These are phyloP conservation scores for Trypanosoma scelopori DNA, from an alignment of 208 protist species.

Conservation along the genomic window DNA sequence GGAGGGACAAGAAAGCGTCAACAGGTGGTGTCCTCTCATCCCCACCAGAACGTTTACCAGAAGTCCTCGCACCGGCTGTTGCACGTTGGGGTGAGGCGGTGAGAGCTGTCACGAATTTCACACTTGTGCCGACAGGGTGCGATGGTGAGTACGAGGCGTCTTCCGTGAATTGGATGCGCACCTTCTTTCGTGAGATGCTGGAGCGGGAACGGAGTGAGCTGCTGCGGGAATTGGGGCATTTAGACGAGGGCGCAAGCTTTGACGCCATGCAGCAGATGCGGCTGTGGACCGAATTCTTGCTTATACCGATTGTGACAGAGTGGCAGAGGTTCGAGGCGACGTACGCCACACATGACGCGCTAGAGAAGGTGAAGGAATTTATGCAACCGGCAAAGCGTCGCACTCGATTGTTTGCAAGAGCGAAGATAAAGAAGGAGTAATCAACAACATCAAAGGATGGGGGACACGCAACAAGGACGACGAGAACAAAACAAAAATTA, in stretches of 20 bases:
- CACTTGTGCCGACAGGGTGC: conserved; percentile 11
- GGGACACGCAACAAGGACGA: neutral
- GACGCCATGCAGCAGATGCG: conserved; percentile 51
- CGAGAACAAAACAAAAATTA: neutral
- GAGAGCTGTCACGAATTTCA: conserved; percentile 55
- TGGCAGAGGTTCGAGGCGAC: conserved; percentile 77
- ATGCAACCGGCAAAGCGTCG: conserved; percentile 53
- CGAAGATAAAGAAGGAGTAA: conserved; percentile 17
- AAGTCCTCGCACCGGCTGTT: conserved; percentile 48
- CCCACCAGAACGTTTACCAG: conserved; percentile 41
- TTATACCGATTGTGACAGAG: conserved; percentile 58
- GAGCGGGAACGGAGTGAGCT: conserved; percentile 47
- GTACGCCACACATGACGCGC: conserved; percentile 43
- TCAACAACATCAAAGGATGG: too few relatives aligned
- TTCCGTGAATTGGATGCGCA: conserved; percentile 36
- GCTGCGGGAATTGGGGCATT: conserved; percentile 38
- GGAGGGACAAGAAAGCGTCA: conserved; percentile 30
- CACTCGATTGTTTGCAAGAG: conserved; percentile 62
- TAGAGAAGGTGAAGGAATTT: conserved; percentile 43
- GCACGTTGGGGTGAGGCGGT: conserved; percentile 73
- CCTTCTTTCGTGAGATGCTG: conserved; percentile 51
- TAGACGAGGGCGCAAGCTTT: conserved; percentile 36
- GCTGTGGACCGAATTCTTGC: conserved; percentile 63
- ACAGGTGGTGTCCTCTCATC: conserved; percentile 19
- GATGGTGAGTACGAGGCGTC: conserved; percentile 5